Evolutionary conservation across 106 monocot species (phyloP).

Genomic region (Apostasia shenzhenica): DNA sequence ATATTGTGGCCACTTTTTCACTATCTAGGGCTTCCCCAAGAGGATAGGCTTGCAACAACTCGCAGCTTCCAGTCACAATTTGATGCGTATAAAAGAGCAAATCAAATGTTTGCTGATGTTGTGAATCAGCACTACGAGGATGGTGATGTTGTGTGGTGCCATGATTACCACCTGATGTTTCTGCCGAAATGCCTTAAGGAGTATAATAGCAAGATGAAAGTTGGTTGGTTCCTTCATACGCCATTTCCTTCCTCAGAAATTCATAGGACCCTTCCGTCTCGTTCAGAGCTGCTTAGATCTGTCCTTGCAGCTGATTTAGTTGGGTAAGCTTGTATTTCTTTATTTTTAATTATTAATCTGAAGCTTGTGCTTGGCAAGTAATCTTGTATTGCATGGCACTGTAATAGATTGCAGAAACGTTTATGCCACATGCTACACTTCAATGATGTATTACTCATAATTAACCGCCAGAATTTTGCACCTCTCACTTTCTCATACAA

Average conservation of each 20-base stretch:
- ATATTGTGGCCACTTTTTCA: constrained; percentile 97
- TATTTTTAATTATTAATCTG: neutral
- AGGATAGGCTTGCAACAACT: constrained; percentile 88
- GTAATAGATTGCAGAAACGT: neutral
- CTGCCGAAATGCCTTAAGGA: constrained; percentile 95
- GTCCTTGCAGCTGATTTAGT: constrained; percentile 82
- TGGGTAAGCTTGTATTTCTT: constrained; percentile 45
- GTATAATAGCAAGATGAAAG: constrained; percentile 41
- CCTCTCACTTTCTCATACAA: no score
- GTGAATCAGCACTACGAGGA: constrained; percentile 90
- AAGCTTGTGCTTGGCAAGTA: neutral
- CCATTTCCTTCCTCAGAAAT: constrained; percentile 94
- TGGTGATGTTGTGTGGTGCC: constrained; percentile 99
- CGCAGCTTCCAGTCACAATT: constrained; percentile 99
- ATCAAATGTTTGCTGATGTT: constrained; percentile 97
- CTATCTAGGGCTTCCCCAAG: constrained; percentile 93
- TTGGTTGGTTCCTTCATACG: constrained; percentile 96
- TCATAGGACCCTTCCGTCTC: constrained; percentile 75
- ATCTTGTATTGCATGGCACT: neutral
- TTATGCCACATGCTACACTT: no score
- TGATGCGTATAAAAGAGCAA: constrained; percentile 88
- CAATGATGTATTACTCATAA: no score
- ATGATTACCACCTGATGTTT: constrained; percentile 98
- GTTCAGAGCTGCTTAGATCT: constrained; percentile 77
- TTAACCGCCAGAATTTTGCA: no score